Base-by-base conservation (phyloP, 2,329 filamentous ascomycete genomes). In the Epichloe hybrida region DNA sequence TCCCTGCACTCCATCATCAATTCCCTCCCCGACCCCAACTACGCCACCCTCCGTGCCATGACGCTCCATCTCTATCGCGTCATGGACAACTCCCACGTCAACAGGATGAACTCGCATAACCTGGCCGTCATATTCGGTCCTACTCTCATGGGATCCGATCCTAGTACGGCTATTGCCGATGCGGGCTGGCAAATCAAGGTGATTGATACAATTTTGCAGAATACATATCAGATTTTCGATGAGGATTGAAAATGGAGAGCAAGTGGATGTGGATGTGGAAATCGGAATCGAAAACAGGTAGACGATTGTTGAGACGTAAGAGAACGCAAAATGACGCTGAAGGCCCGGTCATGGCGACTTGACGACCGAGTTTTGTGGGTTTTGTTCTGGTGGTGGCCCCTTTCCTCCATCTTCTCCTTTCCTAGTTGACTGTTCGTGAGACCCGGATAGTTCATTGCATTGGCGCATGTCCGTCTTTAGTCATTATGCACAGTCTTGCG, bases 191-290 rank as follows among this genome's bases (percentile, higher is more conserved):
- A 97, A 68, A 88, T 91, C 55, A 80, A 86, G 53, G 90, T 94
- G 35, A 80, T 97, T 56, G 89, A 96, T 58, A 97, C 93, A 2
- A 91, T 98, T 54, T 65, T 98, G 60, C 81, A 88, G 61, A 96
- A 97, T 65, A 94, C 90, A 21, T 88, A 91, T 62, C 88, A 95
- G 68, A 96, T 98, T 53, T 98, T 98, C 65, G 93, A 97, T 60
- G 90, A 97, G 61, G 91, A 97, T 63, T 88, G 60, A 56, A 47
- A n/a, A 38, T 38, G 13, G 36, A 4, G 3, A 38, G 13, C 2
- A 9, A 4, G 8, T 31, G 8, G 27, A 20, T 0, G 17, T 17
- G 21, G 21, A 17, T 17, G 17, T 17, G 17, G 17, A 17, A 23
- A 23, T 23, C 23, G 23, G 7, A 9, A 31, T 31, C 27, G 27